phyloP scores from a whole-genome alignment of 2,329 filamentous ascomycete species.

The Trichoderma brevicompactum region DNA sequence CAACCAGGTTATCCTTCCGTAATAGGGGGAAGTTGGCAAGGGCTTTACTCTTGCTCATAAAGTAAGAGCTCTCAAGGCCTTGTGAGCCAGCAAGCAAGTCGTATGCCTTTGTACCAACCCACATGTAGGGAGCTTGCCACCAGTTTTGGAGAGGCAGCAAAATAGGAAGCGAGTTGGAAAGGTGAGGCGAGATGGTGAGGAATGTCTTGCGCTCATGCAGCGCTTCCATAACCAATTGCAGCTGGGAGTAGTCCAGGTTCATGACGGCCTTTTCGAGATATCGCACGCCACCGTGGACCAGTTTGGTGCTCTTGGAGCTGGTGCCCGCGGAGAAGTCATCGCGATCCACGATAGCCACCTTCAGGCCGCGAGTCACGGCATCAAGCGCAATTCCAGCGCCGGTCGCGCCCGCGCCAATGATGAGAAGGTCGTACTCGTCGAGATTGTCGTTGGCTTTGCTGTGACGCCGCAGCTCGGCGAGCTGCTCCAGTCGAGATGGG shows the following conservation, averaged over 20 bases:
- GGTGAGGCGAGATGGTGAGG: constrained; percentile 79
- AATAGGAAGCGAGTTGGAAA: constrained; percentile 80
- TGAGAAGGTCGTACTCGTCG: constrained; percentile 73
- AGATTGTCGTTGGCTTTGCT: constrained; percentile 41
- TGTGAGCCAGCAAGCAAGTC: constrained; percentile 80
- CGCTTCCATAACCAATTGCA: constrained; percentile 78
- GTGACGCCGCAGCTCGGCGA: constrained; percentile 46
- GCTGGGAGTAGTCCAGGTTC: constrained; percentile 84
- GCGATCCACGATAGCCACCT: constrained; percentile 79
- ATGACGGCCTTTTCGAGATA: constrained; percentile 87
- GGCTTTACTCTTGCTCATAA: constrained; percentile 76
- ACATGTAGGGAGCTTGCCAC: constrained; percentile 81
- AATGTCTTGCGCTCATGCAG: constrained; percentile 83
- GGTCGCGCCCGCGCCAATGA: constrained; percentile 80
- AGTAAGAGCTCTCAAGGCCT: constrained; percentile 83
- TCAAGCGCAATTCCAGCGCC: constrained; percentile 81
- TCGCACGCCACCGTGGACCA: constrained; percentile 82
- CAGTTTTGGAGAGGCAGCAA: constrained; percentile 81
- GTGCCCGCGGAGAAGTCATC: constrained; percentile 84
- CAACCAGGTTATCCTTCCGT: constrained; percentile 72
- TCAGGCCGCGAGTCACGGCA: constrained; percentile 76
- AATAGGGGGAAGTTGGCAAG: constrained; percentile 79
- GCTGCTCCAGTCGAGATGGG: constrained; percentile 45
- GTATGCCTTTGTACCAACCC: constrained; percentile 74
- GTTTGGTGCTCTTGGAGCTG: constrained; percentile 85